Percentiles rank a stretch among this genome's conserved stretches.
Evolutionary conservation across 192 early-diverging fungal species (phyloP).

Genomic region (Umbelopsis isabellina): DNA sequence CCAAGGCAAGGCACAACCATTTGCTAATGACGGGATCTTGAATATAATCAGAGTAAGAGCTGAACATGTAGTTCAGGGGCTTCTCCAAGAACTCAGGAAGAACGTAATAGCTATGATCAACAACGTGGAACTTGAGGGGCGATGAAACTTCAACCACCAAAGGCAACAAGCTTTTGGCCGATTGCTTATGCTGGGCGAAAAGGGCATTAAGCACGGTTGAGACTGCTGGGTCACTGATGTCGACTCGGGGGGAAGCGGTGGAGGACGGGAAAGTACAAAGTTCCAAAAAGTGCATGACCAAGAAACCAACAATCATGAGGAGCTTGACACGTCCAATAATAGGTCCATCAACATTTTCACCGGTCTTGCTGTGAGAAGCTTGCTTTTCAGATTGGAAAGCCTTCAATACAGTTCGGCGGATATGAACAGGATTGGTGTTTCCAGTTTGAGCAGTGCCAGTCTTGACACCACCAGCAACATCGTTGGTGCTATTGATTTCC

Average conservation of each 20-base stretch:
- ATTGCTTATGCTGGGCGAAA: conserved; percentile 45
- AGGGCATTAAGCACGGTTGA: conserved; percentile 48
- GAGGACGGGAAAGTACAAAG: conserved; percentile 55
- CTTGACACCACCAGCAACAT: not conserved
- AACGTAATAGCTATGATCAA: conserved; percentile 8
- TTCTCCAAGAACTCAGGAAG: conserved; percentile 43
- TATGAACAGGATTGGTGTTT: conserved; percentile 54
- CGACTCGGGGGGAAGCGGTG: conserved; percentile 32
- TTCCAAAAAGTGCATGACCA: conserved; percentile 66
- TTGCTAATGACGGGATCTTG: conserved; percentile 63
- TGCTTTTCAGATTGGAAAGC: conserved; percentile 54
- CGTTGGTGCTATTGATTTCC: conserved; percentile 35
- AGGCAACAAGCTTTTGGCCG: conserved; percentile 41
- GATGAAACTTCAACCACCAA: conserved; percentile 56
- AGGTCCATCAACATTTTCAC: conserved; percentile 47
- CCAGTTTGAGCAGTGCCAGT: conserved; percentile 14
- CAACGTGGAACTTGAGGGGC: conserved; percentile 51
- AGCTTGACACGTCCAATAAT: conserved; percentile 64
- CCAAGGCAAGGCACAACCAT: conserved; percentile 53
- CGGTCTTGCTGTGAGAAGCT: conserved; percentile 35
- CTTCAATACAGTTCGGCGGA: conserved; percentile 61
- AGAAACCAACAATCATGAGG: conserved; percentile 63
- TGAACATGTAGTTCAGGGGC: conserved; percentile 47
- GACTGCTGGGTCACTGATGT: conserved; percentile 45
- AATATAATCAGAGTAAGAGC: conserved; percentile 53